Evolutionary conservation across 106 monocot genomes (phyloP).

Genomic region (Allium fistulosum): DNA sequence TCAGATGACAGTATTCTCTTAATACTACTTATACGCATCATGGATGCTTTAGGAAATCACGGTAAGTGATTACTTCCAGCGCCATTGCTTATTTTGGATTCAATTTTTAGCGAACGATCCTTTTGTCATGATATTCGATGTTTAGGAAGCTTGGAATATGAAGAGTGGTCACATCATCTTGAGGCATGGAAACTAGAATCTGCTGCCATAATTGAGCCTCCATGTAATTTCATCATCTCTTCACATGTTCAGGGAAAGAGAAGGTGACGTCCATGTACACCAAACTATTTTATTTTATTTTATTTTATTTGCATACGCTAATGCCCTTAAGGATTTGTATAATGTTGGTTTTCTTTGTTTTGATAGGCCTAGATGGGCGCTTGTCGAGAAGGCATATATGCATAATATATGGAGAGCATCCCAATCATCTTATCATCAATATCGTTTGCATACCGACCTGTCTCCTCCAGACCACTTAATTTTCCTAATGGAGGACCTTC

Average conservation of each 20-base stretch:
- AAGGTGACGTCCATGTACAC: slow-evolving; percentile 34
- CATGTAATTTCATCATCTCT: slow-evolving; percentile 81
- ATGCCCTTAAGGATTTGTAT: not conserved
- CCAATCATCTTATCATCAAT: slow-evolving; percentile 86
- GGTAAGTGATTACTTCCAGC: slow-evolving; percentile 33
- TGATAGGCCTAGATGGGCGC: slow-evolving; percentile 86
- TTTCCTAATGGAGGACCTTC: slow-evolving; percentile 74
- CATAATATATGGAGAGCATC: slow-evolving; percentile 96
- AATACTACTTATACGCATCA: slow-evolving; percentile 78
- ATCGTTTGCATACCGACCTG: slow-evolving; percentile 39
- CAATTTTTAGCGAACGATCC: too few species aligned
- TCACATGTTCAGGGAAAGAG: slow-evolving; percentile 66
- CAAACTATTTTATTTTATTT: not conserved
- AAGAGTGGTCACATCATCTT: slow-evolving; percentile 85
- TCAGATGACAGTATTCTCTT: slow-evolving; percentile 97
- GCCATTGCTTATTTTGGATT: too few species aligned
- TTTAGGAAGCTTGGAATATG: slow-evolving; percentile 81
- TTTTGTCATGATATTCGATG: too few species aligned
- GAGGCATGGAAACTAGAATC: slow-evolving; percentile 88
- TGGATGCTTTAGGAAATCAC: slow-evolving; percentile 81
- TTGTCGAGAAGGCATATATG: slow-evolving; percentile 84
- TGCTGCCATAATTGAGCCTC: slow-evolving; percentile 74
- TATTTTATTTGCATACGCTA: not conserved
- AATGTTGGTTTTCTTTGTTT: slow-evolving; percentile 9
- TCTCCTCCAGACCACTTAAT: slow-evolving; percentile 53